Base-by-base conservation (phyloP, 805 yeast genomes). In the Spathaspora sp. region DNA sequence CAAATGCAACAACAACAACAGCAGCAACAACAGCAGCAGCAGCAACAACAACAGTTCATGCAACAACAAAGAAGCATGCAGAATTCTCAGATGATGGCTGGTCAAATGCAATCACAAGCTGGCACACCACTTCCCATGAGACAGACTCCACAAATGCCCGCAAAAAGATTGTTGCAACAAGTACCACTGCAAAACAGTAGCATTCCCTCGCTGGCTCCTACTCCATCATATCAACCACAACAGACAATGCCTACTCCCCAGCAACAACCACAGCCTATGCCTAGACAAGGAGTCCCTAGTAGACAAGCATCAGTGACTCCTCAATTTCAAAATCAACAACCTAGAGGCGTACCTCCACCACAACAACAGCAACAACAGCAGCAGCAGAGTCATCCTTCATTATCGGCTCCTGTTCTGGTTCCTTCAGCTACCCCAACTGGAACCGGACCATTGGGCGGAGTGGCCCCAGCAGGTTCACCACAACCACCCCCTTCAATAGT, bases 71-170 rank as follows among this genome's bases (percentile, higher is more conserved):
- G 45, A 42, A 42, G 23, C 18, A 20, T 42, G 12, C 40, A 35
- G 14, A 42, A 42, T 18, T 29, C 45, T 3, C 45, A 42, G 14
- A 40, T 46, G 35, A 42, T 26, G 38, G 46, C 17, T 26, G 44
- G 43, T n/a, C 53, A 50, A 47, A 17, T 39, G n/a, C 46, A 35
- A 26, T 47, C 52, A 19, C 54, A 50, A 20, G 50, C 53, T 5
- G 44, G 48, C 2, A 54, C 55, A 5, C 57, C 57, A 18, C 47
- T 51, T 29, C 52, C 50, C 18, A 38, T 49, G 18, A 51, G 52
- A 42, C 55, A 49, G 23, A 49, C 54, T 20, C 53, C 53, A 14
- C 57, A 54, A 45, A 51, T 48, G 49, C 35, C 51, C 5, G 14
- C 44, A 8, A 46, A 44, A 31, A 44, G 26, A 42, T 14, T 44